phyloP scores from a whole-genome alignment of 495 filamentous ascomycete genomes.

The Xylaria longipes region DNA sequence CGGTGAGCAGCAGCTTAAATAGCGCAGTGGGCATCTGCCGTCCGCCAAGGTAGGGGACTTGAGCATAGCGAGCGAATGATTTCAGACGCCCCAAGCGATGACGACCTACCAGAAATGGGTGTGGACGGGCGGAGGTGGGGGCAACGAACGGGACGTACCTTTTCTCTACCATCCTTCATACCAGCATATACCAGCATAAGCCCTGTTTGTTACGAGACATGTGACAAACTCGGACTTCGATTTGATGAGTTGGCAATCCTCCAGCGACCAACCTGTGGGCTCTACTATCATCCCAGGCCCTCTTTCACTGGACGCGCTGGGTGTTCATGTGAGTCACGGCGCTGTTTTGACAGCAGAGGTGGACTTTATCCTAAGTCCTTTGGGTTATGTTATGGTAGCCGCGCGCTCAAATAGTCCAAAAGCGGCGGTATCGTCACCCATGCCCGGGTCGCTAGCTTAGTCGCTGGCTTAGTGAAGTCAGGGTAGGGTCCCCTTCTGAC shows the following conservation, averaged over 20 bases:
- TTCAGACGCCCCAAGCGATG: constrained; percentile 17
- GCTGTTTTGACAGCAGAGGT: constrained; percentile 3
- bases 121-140: constrained; percentile 15
- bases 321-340: constrained; percentile 26
- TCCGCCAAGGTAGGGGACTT: constrained; percentile 18
- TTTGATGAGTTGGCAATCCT: constrained; percentile 29
- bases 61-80: constrained; percentile 24
- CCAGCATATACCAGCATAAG: neutral
- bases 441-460: constrained; percentile 4
- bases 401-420: constrained; percentile 16
- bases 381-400: constrained; percentile 1
- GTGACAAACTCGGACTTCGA: constrained; percentile 25
- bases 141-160: constrained; percentile 19
- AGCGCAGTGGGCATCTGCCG: constrained; percentile 25
- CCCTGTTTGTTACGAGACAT: constrained; percentile 29
- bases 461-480: constrained; percentile 12
- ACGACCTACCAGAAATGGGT: constrained; percentile 24
- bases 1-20: constrained; percentile 28
- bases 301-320: constrained; percentile 6
- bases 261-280: constrained; percentile 20
- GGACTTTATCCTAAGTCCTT: neutral
- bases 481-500: constrained; percentile 26
- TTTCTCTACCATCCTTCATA: constrained; percentile 10
- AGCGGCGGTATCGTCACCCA: constrained; percentile 12
- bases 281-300: neutral